Evolutionary conservation across 2,329 filamentous ascomycete genomes (phyloP).

Genomic region (Pseudopithomyces chartarum): DNA sequence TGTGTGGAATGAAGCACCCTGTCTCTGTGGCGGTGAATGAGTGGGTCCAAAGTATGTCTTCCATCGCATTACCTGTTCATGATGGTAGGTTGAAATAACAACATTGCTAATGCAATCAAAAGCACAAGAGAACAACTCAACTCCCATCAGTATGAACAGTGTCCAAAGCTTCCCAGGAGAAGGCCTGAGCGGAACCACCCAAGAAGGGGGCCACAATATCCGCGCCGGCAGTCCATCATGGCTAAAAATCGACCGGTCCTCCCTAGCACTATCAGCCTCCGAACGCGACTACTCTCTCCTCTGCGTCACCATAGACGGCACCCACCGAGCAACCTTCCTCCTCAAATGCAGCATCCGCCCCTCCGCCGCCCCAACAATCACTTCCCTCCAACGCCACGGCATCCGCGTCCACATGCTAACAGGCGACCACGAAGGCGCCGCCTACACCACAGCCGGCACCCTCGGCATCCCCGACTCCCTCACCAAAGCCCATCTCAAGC

Average conservation of each 20-base stretch:
- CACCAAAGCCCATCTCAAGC: conserved; percentile 54
- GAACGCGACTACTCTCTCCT: conserved; percentile 38
- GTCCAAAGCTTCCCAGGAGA: conserved; percentile 49
- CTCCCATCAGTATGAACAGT: conserved; percentile 17
- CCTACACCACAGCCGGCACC: conserved; percentile 52
- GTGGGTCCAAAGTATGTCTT: conserved; percentile 26
- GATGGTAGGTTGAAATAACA: too few species aligned
- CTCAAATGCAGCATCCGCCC: conserved; percentile 55
- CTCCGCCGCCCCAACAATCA: conserved; percentile 58
- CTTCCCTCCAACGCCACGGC: conserved; percentile 53
- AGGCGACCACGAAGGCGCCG: conserved; percentile 59
- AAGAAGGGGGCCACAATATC: conserved; percentile 31
- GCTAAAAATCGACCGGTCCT: conserved; percentile 41
- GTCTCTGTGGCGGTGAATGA: conserved; percentile 56
- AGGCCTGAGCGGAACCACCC: conserved; percentile 49
- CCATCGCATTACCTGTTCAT: background rate
- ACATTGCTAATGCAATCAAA: too few species aligned
- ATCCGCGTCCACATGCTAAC: conserved; percentile 62
- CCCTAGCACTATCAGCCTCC: conserved; percentile 16
- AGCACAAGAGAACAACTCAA: conserved; percentile 30
- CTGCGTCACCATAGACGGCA: conserved; percentile 40
- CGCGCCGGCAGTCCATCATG: conserved; percentile 56
- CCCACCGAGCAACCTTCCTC: conserved; percentile 55
- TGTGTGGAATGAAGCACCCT: conserved; percentile 56
- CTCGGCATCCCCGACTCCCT: conserved; percentile 46